These are phyloP conservation scores for Roridomyces roridus DNA, from an alignment of 768 basidiomycete species.

Conservation along the genomic window DNA sequence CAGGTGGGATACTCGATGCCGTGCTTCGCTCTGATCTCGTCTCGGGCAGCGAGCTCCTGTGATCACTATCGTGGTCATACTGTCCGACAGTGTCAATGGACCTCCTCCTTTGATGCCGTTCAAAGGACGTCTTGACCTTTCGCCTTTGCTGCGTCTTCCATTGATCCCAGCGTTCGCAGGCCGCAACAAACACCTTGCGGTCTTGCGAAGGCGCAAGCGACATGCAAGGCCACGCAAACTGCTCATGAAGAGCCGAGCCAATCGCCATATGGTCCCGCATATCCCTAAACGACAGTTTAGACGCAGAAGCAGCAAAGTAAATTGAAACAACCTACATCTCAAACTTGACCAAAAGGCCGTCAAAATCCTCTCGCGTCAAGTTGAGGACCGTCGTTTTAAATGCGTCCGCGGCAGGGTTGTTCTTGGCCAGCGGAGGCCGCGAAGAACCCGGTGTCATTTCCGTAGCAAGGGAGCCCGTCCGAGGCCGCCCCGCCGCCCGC, in stretches of 20 bases:
- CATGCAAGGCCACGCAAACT: constrained; percentile 55
- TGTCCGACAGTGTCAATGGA: constrained; percentile 10
- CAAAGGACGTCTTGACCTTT: constrained; percentile 11
- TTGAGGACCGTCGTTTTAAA: constrained; percentile 47
- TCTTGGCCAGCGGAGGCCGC: constrained; percentile 14
- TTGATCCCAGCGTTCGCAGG: constrained; percentile 63
- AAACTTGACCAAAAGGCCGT: constrained; percentile 60
- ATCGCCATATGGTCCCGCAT: constrained; percentile 67
- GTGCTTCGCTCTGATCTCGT: neutral
- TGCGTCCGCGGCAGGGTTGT: constrained; percentile 28
- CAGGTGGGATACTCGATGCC: constrained; percentile 31
- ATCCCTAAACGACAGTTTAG: constrained; percentile 48
- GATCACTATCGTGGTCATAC: neutral
- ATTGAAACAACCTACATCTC: constrained; percentile 57
- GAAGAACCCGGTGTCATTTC: constrained; percentile 17
- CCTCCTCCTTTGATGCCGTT: constrained; percentile 14
- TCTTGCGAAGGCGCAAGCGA: constrained; percentile 49
- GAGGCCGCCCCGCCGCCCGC: constrained; percentile 20
- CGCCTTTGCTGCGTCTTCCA: constrained; percentile 43
- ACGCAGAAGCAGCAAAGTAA: neutral
- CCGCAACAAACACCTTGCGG: constrained; percentile 60
- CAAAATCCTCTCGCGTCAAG: constrained; percentile 67
- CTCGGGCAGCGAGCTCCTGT: constrained; percentile 4
- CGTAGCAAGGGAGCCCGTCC: constrained; percentile 31
- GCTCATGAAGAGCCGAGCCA: constrained; percentile 49